Evolutionary conservation across 768 basidiomycete genomes (phyloP), one percentile per base, ranked within the genome.

Genomic region (Myochromella boudieri): DNA sequence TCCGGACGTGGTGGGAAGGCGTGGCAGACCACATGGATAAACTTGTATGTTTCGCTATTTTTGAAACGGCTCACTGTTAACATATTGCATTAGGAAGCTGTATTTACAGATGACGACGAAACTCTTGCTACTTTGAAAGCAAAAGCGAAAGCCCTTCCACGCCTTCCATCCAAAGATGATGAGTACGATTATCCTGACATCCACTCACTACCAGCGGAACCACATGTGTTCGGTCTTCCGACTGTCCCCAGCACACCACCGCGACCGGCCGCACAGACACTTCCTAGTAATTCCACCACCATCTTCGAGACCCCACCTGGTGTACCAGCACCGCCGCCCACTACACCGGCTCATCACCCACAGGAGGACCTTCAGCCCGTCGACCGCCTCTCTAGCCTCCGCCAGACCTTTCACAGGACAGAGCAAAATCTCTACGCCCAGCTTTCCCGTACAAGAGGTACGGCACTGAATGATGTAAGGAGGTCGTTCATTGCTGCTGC

Each of bases 1-100:
- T 88, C 49, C 74, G 69, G 58, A 56, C 52, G 25, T 87, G 84
- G 82, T 88, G 85, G 85, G 77, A 81, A 54, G 74, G 75, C 14
- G 63, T 87, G 6, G 69, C 78, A 0, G 78, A 80, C 43, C 75
- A 81, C 58, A 66, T 89, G 51, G 81, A 84, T 53, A 69, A 72
- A 50, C 64, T 87, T 50, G 84, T 84, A 46, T 21, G 80, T 68
- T 10, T 17, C 12, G 22, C 36, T 6, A 41, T 4, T 44, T 15
- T 4, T n/a, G 3, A 24, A 8, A 20, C 5, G n/a, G 31, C 8
- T 28, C 34, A 15, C 29, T 43, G 18, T 15, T 32, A 52, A 27
- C 27, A 25, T 14, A 17, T 33, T n/a, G 17, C 4, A 18, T 31
- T 36, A 84, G 81, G 83, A 85, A 56, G 68, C 60, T 4, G 52